Evolutionary conservation across 805 yeast species (phyloP).

Genomic region (baker's yeast (Saccharomyces cerevisiae)): DNA sequence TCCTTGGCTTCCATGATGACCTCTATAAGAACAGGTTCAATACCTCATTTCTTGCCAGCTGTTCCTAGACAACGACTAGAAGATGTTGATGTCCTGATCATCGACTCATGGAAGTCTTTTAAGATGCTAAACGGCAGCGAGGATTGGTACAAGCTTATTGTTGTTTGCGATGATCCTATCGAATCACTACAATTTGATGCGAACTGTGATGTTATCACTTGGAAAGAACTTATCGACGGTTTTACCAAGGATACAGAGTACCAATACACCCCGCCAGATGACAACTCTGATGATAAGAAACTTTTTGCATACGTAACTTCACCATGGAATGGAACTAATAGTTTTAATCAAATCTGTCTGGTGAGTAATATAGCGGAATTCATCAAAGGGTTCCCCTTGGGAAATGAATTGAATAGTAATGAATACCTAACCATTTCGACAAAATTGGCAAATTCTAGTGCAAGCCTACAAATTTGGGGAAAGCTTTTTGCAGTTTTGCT

Average conservation of each 20-base stretch:
- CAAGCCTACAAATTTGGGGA: constrained; percentile 38
- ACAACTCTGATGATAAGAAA: constrained; percentile 32
- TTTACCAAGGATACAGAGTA: constrained; percentile 14
- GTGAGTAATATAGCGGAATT: constrained; percentile 48
- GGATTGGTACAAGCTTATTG: constrained; percentile 26
- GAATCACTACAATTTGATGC: constrained; percentile 1
- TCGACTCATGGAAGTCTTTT: constrained; percentile 24
- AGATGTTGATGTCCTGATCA: constrained; percentile 28
- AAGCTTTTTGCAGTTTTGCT: constrained; percentile 30
- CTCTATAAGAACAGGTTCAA: constrained; percentile 28
- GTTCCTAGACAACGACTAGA: constrained; percentile 23
- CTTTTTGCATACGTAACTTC: constrained; percentile 24
- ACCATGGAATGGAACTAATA: constrained; percentile 18
- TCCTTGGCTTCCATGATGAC: constrained; percentile 38
- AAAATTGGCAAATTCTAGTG: constrained; percentile 6
- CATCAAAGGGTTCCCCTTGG: constrained; percentile 31
- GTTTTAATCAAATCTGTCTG: constrained; percentile 44
- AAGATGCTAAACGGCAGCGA: constrained; percentile 18
- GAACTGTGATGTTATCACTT: constrained; percentile 13
- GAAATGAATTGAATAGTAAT: constrained; percentile 29
- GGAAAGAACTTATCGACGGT: constrained; percentile 18
- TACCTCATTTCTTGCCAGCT: constrained; percentile 35
- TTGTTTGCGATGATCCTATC: constrained; percentile 25
- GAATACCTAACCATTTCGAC: constrained; percentile 29
- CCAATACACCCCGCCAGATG: constrained; percentile 25